A percentile compares a stretch with the other conserved stretches of the same genome.
Evolutionary conservation across 768 basidiomycete species (phyloP).

Genomic region (Tricholoma sp.): DNA sequence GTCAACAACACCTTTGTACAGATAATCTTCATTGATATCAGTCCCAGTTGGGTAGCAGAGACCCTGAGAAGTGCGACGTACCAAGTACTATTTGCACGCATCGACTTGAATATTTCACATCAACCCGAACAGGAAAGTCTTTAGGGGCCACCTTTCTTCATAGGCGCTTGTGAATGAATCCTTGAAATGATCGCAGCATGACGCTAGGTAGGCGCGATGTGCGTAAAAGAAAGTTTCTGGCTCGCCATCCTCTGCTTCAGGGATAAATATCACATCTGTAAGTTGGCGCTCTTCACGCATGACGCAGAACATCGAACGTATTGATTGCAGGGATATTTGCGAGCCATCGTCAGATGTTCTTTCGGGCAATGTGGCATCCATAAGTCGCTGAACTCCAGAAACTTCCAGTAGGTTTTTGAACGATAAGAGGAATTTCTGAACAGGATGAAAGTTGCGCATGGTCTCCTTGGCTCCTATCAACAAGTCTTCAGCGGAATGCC

Average conservation of each 20-base stretch:
- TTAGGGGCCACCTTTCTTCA: constrained; percentile 12
- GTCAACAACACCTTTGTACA: constrained; percentile 25
- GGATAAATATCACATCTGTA: constrained; percentile 33
- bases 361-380: constrained; percentile 2
- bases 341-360: constrained; percentile 12
- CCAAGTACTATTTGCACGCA: constrained; percentile 25
- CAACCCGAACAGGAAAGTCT: constrained; percentile 8
- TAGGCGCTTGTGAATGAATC: constrained; percentile 24
- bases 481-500: constrained; percentile 34
- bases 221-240: constrained; percentile 22
- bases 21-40: constrained; percentile 21
- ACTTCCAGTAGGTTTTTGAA: constrained; percentile 28
- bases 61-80: constrained; percentile 8
- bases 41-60: background rate
- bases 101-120: constrained; percentile 11
- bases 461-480: constrained; percentile 31
- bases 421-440: constrained; percentile 28
- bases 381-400: constrained; percentile 26
- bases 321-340: constrained; percentile 6
- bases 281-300: constrained; percentile 27
- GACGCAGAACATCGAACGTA: constrained; percentile 26
- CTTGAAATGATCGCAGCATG: constrained; percentile 27
- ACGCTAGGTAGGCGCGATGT: constrained; percentile 36
- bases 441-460: constrained; percentile 22
- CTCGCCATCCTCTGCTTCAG: constrained; percentile 14